Conservation (phyloP, 2,329 filamentous ascomycete species). For the Colletotrichum limetticola region DNA sequence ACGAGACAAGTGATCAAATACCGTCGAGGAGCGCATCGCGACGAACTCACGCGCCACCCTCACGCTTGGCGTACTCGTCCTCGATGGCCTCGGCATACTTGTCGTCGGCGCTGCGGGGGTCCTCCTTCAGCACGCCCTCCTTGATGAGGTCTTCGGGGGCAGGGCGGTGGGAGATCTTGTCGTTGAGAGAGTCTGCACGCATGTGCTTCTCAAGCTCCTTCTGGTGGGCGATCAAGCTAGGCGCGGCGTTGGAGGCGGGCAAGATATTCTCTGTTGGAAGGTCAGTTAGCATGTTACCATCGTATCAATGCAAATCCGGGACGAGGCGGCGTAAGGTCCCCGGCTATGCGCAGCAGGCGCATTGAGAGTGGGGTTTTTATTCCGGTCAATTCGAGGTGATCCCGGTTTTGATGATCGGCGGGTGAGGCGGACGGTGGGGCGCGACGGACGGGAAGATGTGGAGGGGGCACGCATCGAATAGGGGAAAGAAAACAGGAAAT, state of each 20-base stretch:
- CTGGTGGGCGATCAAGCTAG: slow-evolving; percentile 82
- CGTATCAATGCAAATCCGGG: neutral
- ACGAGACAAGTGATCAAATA: neutral
- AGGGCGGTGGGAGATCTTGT: slow-evolving; percentile 84
- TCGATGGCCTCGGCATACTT: slow-evolving; percentile 71
- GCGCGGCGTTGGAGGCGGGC: slow-evolving; percentile 80
- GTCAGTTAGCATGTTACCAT: neutral
- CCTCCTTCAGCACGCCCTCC: slow-evolving; percentile 80
- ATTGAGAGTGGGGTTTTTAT: neutral
- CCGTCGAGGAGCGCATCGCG: neutral
- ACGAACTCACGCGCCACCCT: slow-evolving; percentile 64
- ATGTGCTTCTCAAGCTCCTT: slow-evolving; percentile 89
- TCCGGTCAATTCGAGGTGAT: neutral
- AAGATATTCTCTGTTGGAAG: slow-evolving; percentile 80
- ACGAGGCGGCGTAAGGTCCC: neutral
- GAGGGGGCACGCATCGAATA: neutral
- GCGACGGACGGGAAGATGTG: slow-evolving; percentile 10
- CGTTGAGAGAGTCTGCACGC: slow-evolving; percentile 86
- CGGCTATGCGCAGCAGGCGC: neutral
- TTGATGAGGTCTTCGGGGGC: slow-evolving; percentile 80
- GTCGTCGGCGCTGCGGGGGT: slow-evolving; percentile 67
- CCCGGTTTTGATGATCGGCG: slow-evolving; percentile 21
- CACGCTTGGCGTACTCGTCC: slow-evolving; percentile 72
- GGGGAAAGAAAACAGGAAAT: slow-evolving; percentile 11
- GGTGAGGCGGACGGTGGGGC: slow-evolving; percentile 27